Conservation (phyloP, 345 rosid species). For the Brassica incana region DNA sequence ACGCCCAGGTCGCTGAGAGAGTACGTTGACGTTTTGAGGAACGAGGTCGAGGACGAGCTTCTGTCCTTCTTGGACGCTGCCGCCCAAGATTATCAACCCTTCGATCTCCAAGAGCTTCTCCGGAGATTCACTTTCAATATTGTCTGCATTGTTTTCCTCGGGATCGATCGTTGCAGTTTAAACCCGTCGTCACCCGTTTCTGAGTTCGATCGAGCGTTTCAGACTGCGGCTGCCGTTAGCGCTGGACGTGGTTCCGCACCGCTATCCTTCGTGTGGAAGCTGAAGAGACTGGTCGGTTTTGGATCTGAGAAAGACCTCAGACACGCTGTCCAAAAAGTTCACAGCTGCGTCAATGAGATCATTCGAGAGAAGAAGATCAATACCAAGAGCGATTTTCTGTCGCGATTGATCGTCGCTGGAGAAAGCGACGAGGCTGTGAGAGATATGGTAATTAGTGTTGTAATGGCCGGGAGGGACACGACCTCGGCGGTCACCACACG, state of each 20-base stretch:
- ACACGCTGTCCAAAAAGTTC: conserved; percentile 47
- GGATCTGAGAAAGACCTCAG: conserved; percentile 61
- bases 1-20: conserved; percentile 47
- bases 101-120: conserved; percentile 63
- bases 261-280: conserved; percentile 58
- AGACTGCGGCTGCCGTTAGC: conserved; percentile 56
- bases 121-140: conserved; percentile 54
- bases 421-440: conserved; percentile 48
- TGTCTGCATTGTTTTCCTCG: conserved; percentile 53
- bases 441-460: conserved; percentile 59
- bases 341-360: conserved; percentile 27
- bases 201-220: conserved; percentile 50
- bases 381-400: conserved; percentile 45
- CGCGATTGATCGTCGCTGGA: conserved; percentile 46
- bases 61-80: conserved; percentile 50
- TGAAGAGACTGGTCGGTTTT: conserved; percentile 51
- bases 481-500: conserved; percentile 66
- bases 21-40: conserved; percentile 39
- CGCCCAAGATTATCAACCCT: conserved; percentile 20
- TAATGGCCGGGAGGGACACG: conserved; percentile 74
- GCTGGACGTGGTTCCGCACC: conserved; percentile 59
- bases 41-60: conserved; percentile 49
- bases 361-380: conserved; percentile 39
- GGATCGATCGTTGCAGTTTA: conserved; percentile 47
- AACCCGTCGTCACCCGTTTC: conserved; percentile 40